Conservation (phyloP, 352 stramenopile genomes). For the Pythium phragmiticola region DNA sequence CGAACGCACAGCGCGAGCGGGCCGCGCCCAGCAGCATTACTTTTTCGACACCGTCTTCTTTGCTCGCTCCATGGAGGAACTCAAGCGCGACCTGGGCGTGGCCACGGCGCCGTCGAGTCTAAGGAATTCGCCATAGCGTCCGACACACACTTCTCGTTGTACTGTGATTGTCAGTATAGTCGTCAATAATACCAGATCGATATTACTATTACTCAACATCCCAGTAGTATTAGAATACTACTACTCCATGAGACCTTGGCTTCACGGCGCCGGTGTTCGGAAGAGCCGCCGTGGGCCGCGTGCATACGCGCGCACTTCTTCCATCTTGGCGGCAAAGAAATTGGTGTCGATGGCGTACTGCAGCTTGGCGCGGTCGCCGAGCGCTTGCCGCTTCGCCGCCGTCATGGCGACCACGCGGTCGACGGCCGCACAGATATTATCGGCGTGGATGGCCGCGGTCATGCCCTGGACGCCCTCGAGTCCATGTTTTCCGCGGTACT, state of each 20-base stretch:
- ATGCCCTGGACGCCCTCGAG: conserved; percentile 42
- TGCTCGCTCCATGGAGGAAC: conserved; percentile 47
- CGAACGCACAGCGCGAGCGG: conserved; percentile 33
- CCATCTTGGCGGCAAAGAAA: conserved; percentile 67
- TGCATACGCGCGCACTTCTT: conserved; percentile 23
- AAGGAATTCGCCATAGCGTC: conserved; percentile 2
- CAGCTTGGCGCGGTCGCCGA: conserved; percentile 31
- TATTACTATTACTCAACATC: not conserved
- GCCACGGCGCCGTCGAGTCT: conserved; percentile 15
- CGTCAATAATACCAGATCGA: not conserved
- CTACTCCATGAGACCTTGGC: too few species aligned
- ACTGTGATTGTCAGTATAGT: not conserved
- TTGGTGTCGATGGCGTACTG: conserved; percentile 65
- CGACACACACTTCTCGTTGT: too few species aligned
- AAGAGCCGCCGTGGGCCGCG: conserved; percentile 18
- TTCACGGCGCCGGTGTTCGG: conserved; percentile 5
- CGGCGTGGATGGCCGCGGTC: conserved; percentile 37
- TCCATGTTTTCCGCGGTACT: conserved; percentile 27
- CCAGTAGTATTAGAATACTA: too few species aligned
- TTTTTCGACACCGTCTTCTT: conserved; percentile 71
- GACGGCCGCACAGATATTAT: conserved; percentile 49
- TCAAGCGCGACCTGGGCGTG: conserved; percentile 6
- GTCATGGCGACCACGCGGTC: conserved; percentile 33
- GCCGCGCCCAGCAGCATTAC: conserved; percentile 53
- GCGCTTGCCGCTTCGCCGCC: conserved; percentile 25